Evolutionary conservation across 73 alveolate genomes (phyloP), one percentile per base, ranked within the genome.

Genomic region (Blepharisma japonicum): DNA sequence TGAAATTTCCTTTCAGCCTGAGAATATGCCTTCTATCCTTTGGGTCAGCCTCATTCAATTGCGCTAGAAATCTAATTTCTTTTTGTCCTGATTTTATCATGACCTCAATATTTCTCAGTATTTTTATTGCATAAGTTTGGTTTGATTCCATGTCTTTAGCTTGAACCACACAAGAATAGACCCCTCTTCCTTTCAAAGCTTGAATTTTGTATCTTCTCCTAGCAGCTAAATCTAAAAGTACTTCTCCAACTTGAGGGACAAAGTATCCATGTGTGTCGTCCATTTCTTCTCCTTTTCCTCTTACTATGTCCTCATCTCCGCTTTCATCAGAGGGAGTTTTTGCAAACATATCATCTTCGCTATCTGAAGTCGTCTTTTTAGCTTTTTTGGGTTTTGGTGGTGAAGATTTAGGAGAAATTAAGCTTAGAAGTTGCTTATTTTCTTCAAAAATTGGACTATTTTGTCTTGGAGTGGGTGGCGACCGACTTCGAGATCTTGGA

Each of bases 51-150:
- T 74, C 83, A 42, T 90, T 93, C 45, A 93, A 83, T 21, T 71
- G 6, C 32, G 66, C 53, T 8, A 91, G 82, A 6, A 91, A 80
- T 61, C 82, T 83, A 55, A 50, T 77, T 71, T 93, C 98, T 55
- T 87, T 86, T 71, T 81, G 90, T 0, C 98, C 98, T 38, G 94
- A 77, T 55, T 68, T 72, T 21, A 83, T 48, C 92, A 88, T 90
- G 7, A 93, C 86, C 38, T 86, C 94, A 50, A 47, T 74, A 53
- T 71, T 70, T 32, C 98, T 77, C 5, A 93, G 83, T 72, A 91
- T 81, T 72, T 93, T 93, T 11, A 91, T 85, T 0, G 97, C 98
- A 80, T 11, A 71, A 68, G 6, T 9, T 18, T 71, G 77, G 23
- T 55, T 56, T 46, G 50, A 68, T 53, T 81, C 74, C 46, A 61